A percentile compares a stretch with the other conserved stretches of the same genome.
These are phyloP conservation scores for Nemophila menziesii DNA, from an alignment of 257 asterid genomes.

Conservation along the genomic window DNA sequence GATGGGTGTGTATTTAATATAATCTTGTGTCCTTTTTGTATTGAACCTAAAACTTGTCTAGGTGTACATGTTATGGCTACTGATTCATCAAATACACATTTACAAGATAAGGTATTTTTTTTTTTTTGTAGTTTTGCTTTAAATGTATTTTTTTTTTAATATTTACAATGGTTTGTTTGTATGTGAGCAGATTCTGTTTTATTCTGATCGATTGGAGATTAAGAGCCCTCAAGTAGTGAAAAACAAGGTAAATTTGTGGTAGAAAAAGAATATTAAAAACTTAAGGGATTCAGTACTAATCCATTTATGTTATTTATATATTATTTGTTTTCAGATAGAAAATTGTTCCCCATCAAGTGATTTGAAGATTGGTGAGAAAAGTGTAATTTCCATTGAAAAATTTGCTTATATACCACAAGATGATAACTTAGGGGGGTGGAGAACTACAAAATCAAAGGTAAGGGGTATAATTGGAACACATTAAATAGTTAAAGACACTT, in stretches of 20 bases:
- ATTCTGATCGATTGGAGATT: slow-evolving; percentile 36
- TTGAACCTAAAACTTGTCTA: slow-evolving; percentile 39
- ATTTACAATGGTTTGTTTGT: slow-evolving; percentile 1
- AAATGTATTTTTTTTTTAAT: too few relatives aligned
- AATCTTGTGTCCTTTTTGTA: slow-evolving; percentile 71
- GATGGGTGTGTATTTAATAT: slow-evolving; percentile 86
- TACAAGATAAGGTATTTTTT: slow-evolving; percentile 60
- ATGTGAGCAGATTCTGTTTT: slow-evolving; percentile 54
- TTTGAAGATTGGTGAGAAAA: slow-evolving; percentile 19
- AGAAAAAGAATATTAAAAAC: not conserved
- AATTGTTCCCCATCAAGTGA: slow-evolving; percentile 23
- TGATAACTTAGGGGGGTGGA: slow-evolving; percentile 63
- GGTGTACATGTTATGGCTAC: slow-evolving; percentile 89
- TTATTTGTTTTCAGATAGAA: not conserved
- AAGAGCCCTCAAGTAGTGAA: slow-evolving; percentile 24
- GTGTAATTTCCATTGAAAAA: slow-evolving; percentile 32
- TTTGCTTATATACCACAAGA: slow-evolving; percentile 47
- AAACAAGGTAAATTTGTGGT: slow-evolving; percentile 30
- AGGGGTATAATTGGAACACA: slow-evolving; percentile 3
- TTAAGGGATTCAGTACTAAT: not conserved
- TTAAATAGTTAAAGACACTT: not conserved
- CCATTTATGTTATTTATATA: not conserved
- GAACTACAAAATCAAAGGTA: slow-evolving; percentile 67
- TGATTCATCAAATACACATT: slow-evolving; percentile 49
- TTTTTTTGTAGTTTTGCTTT: not conserved